These are phyloP conservation scores for Tephrocybe sp. DNA, from an alignment of 768 basidiomycete genomes.

Conservation along the genomic window DNA sequence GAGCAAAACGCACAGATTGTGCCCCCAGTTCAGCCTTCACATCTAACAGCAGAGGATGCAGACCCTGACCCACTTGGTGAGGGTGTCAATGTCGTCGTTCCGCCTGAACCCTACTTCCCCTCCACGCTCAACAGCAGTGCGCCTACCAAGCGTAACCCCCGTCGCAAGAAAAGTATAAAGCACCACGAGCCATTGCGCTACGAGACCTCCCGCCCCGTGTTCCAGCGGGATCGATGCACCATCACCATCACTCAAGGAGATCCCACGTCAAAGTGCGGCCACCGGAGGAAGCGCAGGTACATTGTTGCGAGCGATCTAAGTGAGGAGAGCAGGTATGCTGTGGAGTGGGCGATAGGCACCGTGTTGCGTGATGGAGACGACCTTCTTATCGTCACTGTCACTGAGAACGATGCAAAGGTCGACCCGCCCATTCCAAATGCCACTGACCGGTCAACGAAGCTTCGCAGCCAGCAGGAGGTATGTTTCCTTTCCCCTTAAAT, in stretches of 20 bases:
- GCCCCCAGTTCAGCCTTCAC: conserved; percentile 22
- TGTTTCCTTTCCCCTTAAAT: conserved; percentile 14
- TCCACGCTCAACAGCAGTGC: conserved; percentile 56
- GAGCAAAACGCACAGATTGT: conserved; percentile 69
- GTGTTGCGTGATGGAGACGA: conserved; percentile 95
- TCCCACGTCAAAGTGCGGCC: conserved; percentile 55
- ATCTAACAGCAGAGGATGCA: conserved; percentile 55
- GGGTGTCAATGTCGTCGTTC: conserved; percentile 86
- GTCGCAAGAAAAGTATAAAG: conserved; percentile 61
- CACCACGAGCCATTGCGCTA: conserved; percentile 66
- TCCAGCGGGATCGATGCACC: conserved; percentile 91
- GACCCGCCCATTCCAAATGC: conserved; percentile 70
- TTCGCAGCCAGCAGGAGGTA: conserved; percentile 92
- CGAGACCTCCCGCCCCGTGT: conserved; percentile 73
- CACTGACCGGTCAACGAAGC: conserved; percentile 73
- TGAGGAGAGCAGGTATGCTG: conserved; percentile 91
- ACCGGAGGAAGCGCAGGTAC: conserved; percentile 66
- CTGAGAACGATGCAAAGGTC: conserved; percentile 90
- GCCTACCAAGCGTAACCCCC: conserved; percentile 43
- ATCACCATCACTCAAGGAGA: conserved; percentile 87
- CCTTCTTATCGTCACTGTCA: conserved; percentile 85
- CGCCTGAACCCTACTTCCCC: conserved; percentile 82
- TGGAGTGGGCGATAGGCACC: conserved; percentile 98
- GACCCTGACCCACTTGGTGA: conserved; percentile 88
- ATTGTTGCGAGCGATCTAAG: conserved; percentile 93